Evolutionary conservation across 768 basidiomycete genomes (phyloP), one percentile per base, ranked within the genome.

Genomic region (Mycena indigotica): DNA sequence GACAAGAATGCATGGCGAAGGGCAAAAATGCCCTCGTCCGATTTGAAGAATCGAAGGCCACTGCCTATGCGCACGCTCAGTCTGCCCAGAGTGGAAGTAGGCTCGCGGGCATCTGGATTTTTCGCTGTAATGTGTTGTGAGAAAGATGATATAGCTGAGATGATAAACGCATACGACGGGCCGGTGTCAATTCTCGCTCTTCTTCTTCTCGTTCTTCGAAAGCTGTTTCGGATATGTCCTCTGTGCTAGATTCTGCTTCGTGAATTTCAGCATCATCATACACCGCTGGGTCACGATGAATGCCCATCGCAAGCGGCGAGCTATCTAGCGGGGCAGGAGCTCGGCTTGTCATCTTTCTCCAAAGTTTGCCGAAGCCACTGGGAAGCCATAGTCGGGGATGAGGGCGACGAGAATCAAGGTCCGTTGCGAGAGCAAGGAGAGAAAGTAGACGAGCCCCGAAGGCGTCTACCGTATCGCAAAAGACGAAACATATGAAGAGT

Each of bases 401-500:
- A n/a, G 67, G 67, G 28, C 80, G 67, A 57, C 72, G 71, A 6
- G 44, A 41, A 51, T 78, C 76, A 15, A 79, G 64, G 8, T 72
- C 72, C 5, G 73, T 56, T 4, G 75, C 50, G 23, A 74, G 54
- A n/a, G 61, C 53, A 23, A 80, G 59, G 3, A 79, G 58, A 15
- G 66, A 68, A 13, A 67, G 57, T 2, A 78, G 67, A 8, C 72
- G 67, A 12, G 76, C 73, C 0, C 77, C 71, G 40, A 78, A 79
- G 2, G 72, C 72, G 23, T 79, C 73, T 10, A 81, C 60, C 26
- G 75, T 70, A 55, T 77, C 76, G 35, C 73, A 73, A 65, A 78
- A 80, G 1, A 80, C 77, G 53, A 80, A 80, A 45, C 77, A 78
- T 15, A 77, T 68, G 53, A 75, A 81, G 2, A 81, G 68, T 3